Evolutionary conservation across 768 basidiomycete species (phyloP).

Genomic region (Macrolepiota fuliginosa): DNA sequence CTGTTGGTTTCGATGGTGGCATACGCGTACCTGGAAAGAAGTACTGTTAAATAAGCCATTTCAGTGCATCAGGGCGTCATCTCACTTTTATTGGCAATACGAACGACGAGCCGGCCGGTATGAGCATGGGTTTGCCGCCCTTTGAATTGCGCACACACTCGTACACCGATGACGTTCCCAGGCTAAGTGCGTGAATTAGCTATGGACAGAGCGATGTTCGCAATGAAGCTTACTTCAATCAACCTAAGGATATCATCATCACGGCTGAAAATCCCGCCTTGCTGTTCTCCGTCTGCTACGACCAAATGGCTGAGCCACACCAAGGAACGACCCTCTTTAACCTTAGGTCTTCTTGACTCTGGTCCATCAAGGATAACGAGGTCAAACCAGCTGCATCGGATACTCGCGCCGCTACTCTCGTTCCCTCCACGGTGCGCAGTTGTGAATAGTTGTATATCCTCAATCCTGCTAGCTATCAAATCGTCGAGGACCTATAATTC

Average conservation of each 20-base stretch:
- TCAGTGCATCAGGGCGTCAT: not conserved
- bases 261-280: constrained; percentile 18
- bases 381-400: constrained; percentile 33
- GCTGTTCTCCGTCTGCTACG: constrained; percentile 14
- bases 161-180: constrained; percentile 29
- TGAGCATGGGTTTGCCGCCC: constrained; percentile 29
- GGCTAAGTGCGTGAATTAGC: constrained; percentile 15
- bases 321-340: constrained; percentile 23
- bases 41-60: not conserved
- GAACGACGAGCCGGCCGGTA: constrained; percentile 25
- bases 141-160: constrained; percentile 28
- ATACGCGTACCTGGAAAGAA: constrained; percentile 5
- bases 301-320: constrained; percentile 29
- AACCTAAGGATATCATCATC: constrained; percentile 19
- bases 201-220: not conserved
- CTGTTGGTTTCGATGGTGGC: constrained; percentile 7
- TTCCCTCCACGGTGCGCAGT: constrained; percentile 22
- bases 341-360: constrained; percentile 19
- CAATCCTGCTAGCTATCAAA: constrained; percentile 19
- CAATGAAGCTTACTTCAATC: constrained; percentile 16
- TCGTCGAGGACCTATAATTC: constrained; percentile 20
- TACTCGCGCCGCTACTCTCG: constrained; percentile 15
- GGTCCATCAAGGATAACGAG: constrained; percentile 26
- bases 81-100: constrained; percentile 24
- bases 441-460: constrained; percentile 27